These are phyloP conservation scores for Starmera caribaea DNA, from an alignment of 805 yeast genomes.

Conservation along the genomic window DNA sequence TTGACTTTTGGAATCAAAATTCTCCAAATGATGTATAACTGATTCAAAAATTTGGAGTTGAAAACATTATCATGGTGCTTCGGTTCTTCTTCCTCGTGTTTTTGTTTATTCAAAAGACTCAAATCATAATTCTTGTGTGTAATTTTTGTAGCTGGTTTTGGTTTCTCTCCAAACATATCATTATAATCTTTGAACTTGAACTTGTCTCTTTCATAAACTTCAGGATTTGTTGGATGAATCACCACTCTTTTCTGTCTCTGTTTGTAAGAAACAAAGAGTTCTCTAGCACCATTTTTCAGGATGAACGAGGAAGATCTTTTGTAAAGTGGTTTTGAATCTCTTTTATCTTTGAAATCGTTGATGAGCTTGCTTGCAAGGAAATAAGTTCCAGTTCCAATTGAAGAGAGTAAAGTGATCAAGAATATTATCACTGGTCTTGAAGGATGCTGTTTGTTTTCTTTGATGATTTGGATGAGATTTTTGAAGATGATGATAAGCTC, in stretches of 20 bases:
- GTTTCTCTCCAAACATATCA: slow-evolving; percentile 12
- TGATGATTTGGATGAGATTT: slow-evolving; percentile 16
- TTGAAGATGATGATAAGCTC: slow-evolving; percentile 13
- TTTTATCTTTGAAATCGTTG: slow-evolving; percentile 17
- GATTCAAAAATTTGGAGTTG: slow-evolving; percentile 61
- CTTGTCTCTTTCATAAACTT: slow-evolving; percentile 17
- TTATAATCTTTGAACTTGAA: slow-evolving; percentile 14
- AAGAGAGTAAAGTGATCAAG: slow-evolving; percentile 14
- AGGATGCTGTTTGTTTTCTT: slow-evolving; percentile 17
- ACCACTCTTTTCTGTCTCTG: slow-evolving; percentile 17
- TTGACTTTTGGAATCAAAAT: slow-evolving; percentile 70
- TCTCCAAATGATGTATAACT: slow-evolving; percentile 66
- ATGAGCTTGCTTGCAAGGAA: slow-evolving; percentile 16
- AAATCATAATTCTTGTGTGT: too few relatives aligned
- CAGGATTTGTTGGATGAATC: slow-evolving; percentile 19
- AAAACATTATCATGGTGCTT: slow-evolving; percentile 17
- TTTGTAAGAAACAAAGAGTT: slow-evolving; percentile 19
- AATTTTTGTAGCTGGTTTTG: slow-evolving; percentile 11
- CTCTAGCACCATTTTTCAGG: slow-evolving; percentile 20
- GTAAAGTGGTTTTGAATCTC: slow-evolving; percentile 19
- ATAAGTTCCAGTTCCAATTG: slow-evolving; percentile 13
- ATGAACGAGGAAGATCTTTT: slow-evolving; percentile 19
- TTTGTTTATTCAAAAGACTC: too few relatives aligned
- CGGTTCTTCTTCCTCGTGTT: background rate
- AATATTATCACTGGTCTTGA: slow-evolving; percentile 20